Evolutionary conservation across 169 alveolate species (phyloP).

Genomic region (Plasmodium adleri): DNA sequence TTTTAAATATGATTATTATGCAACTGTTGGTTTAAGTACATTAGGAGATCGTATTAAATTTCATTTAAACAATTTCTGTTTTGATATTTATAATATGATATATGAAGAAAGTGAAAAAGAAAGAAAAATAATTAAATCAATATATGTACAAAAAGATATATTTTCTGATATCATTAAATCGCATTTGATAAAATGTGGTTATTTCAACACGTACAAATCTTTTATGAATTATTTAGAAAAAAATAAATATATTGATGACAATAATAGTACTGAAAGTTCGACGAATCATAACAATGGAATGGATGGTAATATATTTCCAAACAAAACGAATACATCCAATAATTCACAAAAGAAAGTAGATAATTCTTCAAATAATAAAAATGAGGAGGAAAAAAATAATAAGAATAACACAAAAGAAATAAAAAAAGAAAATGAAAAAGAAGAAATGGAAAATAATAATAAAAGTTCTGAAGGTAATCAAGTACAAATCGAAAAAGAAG

Average conservation of each 20-base stretch:
- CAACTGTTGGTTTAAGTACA: conserved; percentile 74
- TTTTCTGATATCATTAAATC: conserved; percentile 65
- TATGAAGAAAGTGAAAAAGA: conserved; percentile 75
- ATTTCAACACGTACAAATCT: conserved; percentile 52
- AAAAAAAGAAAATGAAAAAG: not conserved
- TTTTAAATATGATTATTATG: conserved; percentile 73
- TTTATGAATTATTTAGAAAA: conserved; percentile 50
- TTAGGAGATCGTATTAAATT: conserved; percentile 66
- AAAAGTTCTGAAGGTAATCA: not conserved
- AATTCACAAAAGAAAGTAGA: not conserved
- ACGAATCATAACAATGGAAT: conserved; percentile 22
- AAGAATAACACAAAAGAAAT: not conserved
- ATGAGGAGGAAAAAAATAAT: not conserved
- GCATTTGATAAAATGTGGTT: conserved; percentile 71
- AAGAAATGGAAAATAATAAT: not conserved
- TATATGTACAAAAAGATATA: conserved; percentile 68
- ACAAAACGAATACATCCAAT: not conserved
- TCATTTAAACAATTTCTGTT: conserved; percentile 54
- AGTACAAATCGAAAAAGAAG: not conserved
- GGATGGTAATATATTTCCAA: conserved; percentile 12
- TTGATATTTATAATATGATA: conserved; percentile 64
- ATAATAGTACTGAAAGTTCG: conserved; percentile 35
- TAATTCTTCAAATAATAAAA: not conserved
- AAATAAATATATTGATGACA: conserved; percentile 36
- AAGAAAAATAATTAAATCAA: conserved; percentile 68